Base-by-base conservation (phyloP, 371 early-diverging fungal species). In the Zychaea mexicana region DNA sequence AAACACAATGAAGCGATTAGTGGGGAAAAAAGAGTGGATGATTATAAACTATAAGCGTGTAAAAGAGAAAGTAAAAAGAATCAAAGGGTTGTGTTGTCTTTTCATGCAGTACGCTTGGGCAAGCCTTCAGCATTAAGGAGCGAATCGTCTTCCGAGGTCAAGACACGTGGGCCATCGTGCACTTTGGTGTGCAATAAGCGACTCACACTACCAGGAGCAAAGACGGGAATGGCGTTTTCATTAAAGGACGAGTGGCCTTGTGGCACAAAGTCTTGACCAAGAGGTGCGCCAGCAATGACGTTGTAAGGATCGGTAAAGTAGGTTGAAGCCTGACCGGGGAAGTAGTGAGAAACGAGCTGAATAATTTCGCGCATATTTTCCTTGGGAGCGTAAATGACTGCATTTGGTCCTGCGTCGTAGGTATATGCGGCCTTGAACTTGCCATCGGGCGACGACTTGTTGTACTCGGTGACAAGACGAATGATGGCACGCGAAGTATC, bases 401-500 rank as follows among this genome's bases (percentile, higher is more conserved):
- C 96, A 74, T 99, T 99, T 60, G 99, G 98, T 52, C 99, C 99
- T 22, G 99, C 99, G 75, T 99, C 99, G 70, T 83, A 94, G n/a
- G 94, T 95, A 77, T 92, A 92, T 8, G 93, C 94, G 24, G 91
- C 92, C 75, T 85, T 85, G 61, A 71, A 72, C 68, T 84, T 78
- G 31, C 84, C 88, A 42, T 87, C 79, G 33, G 80, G 83, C 21
- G 79, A 69, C 7, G 77, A 65, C n/a, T 73, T 67, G 76, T 99
- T 99, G 87, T 93, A 96, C 38, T 85, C 92, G 59, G 91, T 90
- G 55, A 97, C 82, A 36, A 95, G 72, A 22, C 84, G 84, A 69
- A 98, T 94, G 64, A 99, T 90, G 57, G 90, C 89, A 60, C 92
- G 90, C 33, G 96, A 96, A 45, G 93, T 88, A 73, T 98, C 98